Evolutionary conservation across 345 rosid species (phyloP), one percentile per base, ranked within the genome.

Genomic region (Camelina laxa): DNA sequence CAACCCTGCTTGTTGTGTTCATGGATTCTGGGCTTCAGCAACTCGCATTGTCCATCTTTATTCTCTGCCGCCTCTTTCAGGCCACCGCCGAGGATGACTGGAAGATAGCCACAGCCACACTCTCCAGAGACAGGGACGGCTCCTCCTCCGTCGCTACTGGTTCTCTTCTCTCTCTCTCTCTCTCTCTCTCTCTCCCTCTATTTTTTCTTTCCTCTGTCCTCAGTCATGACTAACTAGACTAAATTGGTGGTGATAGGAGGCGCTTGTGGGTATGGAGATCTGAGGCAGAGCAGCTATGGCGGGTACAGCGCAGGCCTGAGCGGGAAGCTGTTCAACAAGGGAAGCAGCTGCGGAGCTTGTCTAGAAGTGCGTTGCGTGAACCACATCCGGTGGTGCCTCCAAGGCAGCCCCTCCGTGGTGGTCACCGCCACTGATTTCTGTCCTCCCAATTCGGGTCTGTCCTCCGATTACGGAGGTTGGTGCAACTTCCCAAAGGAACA

Each of bases 401-500:
- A 83, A 17, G 98, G 93, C 21, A 93, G 96, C 75, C 98, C 98
- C 14, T 82, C 96, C 0, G 86, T 89, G 41, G 73, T 86, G 56
- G 93, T 93, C 58, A 89, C 98, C 0, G 93, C 96, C 79, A 93
- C 98, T 9, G 93, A 93, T 79, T 93, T 93, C 75, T 93, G 98
- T 56, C 93, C 97, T 67, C 98, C 97, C 2, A 93, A 93, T 75
- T 83, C 84, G 17, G 98, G 93, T 13, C 91, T 93, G 31, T 85
- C 93, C 0, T 67, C 90, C 4, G 98, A 89, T 69, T 91, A 87
- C 53, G 96, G 97, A 41, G 98, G 98, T 49, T 89, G 97, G 93
- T 93, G 98, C 75, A 93, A 93, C 82, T 87, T 87, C 70, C 97
- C 98, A 10, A 92, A 86, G 70, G 83, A 89, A 67, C 98, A 93